Percentiles rank a stretch among this genome's conserved stretches.
Conservation (phyloP, 768 basidiomycete species). For the Agrocybe praecox region DNA sequence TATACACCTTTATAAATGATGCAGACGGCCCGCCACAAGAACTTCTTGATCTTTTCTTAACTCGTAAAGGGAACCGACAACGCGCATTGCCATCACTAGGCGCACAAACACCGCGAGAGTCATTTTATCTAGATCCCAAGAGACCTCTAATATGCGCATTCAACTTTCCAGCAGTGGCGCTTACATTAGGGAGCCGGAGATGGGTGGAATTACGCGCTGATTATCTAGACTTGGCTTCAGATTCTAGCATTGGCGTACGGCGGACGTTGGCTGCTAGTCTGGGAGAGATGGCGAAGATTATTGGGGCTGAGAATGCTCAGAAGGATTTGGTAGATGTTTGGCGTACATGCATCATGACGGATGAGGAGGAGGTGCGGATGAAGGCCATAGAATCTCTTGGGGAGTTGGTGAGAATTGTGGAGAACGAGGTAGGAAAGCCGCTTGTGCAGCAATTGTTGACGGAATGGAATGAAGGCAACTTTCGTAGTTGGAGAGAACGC, state of each 20-base stretch:
- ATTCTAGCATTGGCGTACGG: conserved; percentile 63
- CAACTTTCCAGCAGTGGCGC: conserved; percentile 89
- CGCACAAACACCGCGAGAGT: conserved; percentile 30
- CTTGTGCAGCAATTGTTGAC: conserved; percentile 49
- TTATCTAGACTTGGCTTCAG: conserved; percentile 68
- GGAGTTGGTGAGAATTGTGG: conserved; percentile 57
- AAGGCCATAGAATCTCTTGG: conserved; percentile 72
- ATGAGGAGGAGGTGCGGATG: conserved; percentile 72
- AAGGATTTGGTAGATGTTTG: conserved; percentile 75
- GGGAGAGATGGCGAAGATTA: conserved; percentile 86
- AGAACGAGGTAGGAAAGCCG: conserved; percentile 42
- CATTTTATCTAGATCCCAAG: conserved; percentile 65
- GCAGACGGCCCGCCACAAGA: conserved; percentile 71
- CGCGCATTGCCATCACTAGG: conserved; percentile 21
- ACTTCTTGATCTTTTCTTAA: conserved; percentile 78
- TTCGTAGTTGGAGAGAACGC: conserved; percentile 80
- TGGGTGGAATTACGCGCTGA: conserved; percentile 75
- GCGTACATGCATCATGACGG: conserved; percentile 55
- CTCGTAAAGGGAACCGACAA: conserved; percentile 48
- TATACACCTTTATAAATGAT: conserved; percentile 76
- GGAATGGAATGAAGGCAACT: conserved; percentile 58
- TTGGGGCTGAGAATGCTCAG: conserved; percentile 69
- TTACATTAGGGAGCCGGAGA: conserved; percentile 74
- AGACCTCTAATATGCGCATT: conserved; percentile 82
- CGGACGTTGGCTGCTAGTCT: conserved; percentile 85